These are phyloP conservation scores for Penicillium malachiteum DNA, from an alignment of 495 filamentous ascomycete genomes.

Conservation along the genomic window DNA sequence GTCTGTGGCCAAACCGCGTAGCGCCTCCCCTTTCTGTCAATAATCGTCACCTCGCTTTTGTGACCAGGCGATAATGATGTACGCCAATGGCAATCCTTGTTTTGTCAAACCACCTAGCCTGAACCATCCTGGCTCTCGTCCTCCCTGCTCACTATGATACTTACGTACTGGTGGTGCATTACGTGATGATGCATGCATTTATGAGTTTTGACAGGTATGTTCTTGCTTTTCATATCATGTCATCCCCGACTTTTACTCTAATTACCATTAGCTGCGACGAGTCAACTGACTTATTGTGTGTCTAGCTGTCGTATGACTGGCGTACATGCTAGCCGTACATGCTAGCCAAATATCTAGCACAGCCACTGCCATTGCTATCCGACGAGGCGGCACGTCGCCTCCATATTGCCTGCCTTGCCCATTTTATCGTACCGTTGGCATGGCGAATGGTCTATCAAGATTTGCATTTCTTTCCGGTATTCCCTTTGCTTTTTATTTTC, in stretches of 20 bases:
- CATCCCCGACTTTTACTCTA: not conserved
- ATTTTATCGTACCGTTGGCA: not conserved
- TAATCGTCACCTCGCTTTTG: conserved; percentile 3
- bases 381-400: conserved; percentile 1
- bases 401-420: not conserved
- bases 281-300: conserved; percentile 6
- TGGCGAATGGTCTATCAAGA: not conserved
- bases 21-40: conserved; percentile 6
- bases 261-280: not conserved
- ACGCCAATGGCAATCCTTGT: conserved; percentile 1
- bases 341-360: not conserved
- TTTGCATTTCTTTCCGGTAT: conserved; percentile 8
- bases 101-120: not conserved
- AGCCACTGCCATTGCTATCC: conserved; percentile 9
- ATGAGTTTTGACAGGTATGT: not conserved
- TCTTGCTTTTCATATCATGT: not conserved
- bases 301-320: not conserved
- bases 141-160: not conserved
- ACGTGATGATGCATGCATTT: conserved; percentile 7
- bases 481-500: conserved; percentile 6
- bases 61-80: conserved; percentile 1
- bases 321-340: not conserved
- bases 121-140: not conserved
- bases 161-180: not conserved
- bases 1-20: conserved; percentile 8